Conservation (phyloP, 2,329 filamentous ascomycete genomes). For the Hyphodiscus sp. region DNA sequence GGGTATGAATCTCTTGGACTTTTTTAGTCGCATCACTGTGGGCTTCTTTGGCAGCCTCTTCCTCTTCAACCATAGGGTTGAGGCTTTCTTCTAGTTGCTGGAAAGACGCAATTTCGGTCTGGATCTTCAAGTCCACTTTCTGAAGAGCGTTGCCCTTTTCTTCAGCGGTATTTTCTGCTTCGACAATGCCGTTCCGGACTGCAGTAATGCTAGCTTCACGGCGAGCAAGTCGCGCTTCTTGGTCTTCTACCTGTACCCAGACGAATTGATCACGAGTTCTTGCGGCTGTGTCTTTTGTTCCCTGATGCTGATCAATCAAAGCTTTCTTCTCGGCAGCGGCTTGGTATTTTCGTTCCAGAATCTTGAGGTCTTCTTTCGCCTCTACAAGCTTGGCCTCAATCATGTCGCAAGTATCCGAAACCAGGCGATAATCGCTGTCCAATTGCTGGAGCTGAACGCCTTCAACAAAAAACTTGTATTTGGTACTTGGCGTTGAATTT, state of each 20-base stretch:
- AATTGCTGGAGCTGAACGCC: conserved; percentile 91
- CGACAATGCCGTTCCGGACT: conserved; percentile 32
- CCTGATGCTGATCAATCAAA: conserved; percentile 58
- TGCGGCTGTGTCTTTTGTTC: conserved; percentile 54
- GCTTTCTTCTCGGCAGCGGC: conserved; percentile 60
- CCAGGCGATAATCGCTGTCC: conserved; percentile 81
- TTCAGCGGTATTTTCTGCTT: conserved; percentile 40
- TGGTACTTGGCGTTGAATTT: conserved; percentile 70
- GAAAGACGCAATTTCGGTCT: conserved; percentile 25
- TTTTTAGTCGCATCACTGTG: conserved; percentile 48
- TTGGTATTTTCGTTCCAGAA: conserved; percentile 50
- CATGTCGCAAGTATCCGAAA: conserved; percentile 71
- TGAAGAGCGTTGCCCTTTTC: conserved; percentile 38
- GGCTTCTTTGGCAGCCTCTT: conserved; percentile 42
- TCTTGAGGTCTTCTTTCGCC: conserved; percentile 56
- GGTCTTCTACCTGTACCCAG: conserved; percentile 81
- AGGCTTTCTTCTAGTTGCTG: conserved; percentile 26
- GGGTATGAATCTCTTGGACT: conserved; percentile 46
- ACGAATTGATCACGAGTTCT: conserved; percentile 61
- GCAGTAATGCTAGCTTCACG: conserved; percentile 32
- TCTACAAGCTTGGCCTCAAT: conserved; percentile 58
- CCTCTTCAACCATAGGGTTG: conserved; percentile 39
- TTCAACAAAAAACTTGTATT: conserved; percentile 95
- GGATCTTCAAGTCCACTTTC: conserved; percentile 30
- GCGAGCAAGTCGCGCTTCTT: conserved; percentile 51